Percentiles rank a stretch among this genome's conserved stretches.
Evolutionary conservation across 1,139 yeast species (phyloP).

Genomic region (Saccharomyces hybrid): DNA sequence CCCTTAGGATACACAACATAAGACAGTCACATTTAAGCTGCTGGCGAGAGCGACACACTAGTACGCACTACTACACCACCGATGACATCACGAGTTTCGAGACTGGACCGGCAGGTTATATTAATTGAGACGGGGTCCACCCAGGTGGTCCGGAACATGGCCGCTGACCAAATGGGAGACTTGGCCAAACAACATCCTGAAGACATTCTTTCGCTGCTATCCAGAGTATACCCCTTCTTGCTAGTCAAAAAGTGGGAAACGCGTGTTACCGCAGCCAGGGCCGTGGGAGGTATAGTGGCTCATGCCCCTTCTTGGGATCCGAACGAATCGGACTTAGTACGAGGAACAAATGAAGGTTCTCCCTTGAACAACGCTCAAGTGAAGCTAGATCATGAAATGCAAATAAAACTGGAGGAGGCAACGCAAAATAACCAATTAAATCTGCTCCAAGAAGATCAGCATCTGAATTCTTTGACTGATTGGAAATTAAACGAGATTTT

Average conservation of each 20-base stretch:
- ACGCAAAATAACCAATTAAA: slow-evolving; percentile 31
- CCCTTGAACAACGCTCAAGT: slow-evolving; percentile 19
- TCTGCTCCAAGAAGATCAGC: slow-evolving; percentile 42
- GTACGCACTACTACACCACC: not conserved
- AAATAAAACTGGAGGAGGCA: slow-evolving; percentile 34
- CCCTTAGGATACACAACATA: slow-evolving; percentile 12
- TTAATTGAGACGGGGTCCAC: slow-evolving; percentile 93
- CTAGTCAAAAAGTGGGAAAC: slow-evolving; percentile 91
- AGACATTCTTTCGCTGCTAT: slow-evolving; percentile 72
- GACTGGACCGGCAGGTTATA: slow-evolving; percentile 66
- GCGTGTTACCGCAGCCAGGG: slow-evolving; percentile 87
- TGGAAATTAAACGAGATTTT: slow-evolving; percentile 62
- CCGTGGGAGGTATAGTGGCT: slow-evolving; percentile 86
- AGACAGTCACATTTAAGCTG: not conserved
- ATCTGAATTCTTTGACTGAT: slow-evolving; percentile 49
- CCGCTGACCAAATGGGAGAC: slow-evolving; percentile 95
- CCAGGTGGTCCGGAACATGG: slow-evolving; percentile 86
- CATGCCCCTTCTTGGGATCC: slow-evolving; percentile 85
- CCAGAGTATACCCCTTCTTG: slow-evolving; percentile 85
- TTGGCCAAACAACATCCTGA: slow-evolving; percentile 93
- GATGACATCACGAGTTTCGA: slow-evolving; percentile 34
- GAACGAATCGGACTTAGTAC: slow-evolving; percentile 32
- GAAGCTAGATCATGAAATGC: slow-evolving; percentile 29
- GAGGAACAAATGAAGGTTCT: slow-evolving; percentile 9
- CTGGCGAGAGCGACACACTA: not conserved